Evolutionary conservation across 345 rosid genomes (phyloP).

Genomic region (Gynandropsis gynandra): DNA sequence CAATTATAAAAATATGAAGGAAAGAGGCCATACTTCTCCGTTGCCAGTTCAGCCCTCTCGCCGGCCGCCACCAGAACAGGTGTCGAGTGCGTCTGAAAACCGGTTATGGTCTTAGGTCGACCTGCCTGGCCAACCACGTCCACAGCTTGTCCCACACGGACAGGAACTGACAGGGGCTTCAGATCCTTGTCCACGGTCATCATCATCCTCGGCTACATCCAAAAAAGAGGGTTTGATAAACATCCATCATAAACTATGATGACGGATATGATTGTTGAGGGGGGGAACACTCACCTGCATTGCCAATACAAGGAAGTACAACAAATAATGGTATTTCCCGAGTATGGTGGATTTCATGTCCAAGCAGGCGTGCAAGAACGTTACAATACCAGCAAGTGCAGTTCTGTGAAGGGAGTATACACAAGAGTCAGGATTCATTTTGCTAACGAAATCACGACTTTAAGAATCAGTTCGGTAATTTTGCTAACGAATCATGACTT

Average conservation of each 20-base stretch:
- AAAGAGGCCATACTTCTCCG: conserved; percentile 60
- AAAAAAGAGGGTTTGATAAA: no score
- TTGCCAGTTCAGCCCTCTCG: conserved; percentile 90
- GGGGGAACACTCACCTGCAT: conserved; percentile 94
- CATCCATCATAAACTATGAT: no score
- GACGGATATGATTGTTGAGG: no score
- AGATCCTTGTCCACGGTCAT: conserved; percentile 78
- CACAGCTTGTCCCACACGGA: conserved; percentile 91
- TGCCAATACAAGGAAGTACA: conserved; percentile 85
- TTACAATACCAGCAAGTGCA: conserved; percentile 85
- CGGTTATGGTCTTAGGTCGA: conserved; percentile 88
- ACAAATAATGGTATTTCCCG: conserved; percentile 84
- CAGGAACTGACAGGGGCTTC: conserved; percentile 76
- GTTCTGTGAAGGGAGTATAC: conserved; percentile 33
- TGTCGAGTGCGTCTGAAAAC: conserved; percentile 94
- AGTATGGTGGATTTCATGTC: conserved; percentile 75
- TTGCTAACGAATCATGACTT: no score
- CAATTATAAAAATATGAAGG: no score
- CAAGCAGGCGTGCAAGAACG: conserved; percentile 78
- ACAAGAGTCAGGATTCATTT: no score
- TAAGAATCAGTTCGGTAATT: no score
- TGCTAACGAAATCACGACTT: no score
- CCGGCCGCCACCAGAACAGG: conserved; percentile 95
- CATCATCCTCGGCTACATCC: conserved; percentile 84
- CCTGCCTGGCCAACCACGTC: conserved; percentile 98